Evolutionary conservation across 1,139 yeast genomes (phyloP), one percentile per base, ranked within the genome.

Genomic region (Spathaspora sp.): DNA sequence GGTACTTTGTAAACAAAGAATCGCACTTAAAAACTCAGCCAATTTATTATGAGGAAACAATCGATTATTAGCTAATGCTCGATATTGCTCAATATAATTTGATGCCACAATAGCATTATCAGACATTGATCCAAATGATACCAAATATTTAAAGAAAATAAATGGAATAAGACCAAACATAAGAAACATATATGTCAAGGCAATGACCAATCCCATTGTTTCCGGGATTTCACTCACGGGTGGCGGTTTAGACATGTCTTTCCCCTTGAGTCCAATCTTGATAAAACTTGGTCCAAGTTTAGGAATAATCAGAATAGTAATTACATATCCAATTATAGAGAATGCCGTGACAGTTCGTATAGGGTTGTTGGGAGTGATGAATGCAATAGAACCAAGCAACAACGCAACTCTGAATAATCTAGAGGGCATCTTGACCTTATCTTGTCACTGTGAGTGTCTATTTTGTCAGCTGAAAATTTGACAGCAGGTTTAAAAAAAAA

Each of bases 141-240:
- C 88, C 55, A 89, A 70, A 61, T 85, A 88, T 61, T 86, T 86
- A 74, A 84, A 84, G 61, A 93, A 93, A 59, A 91, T 74, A 63
- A 91, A 89, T 13, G 99, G 99, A 45, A 93, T 88, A 63, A 89
- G 84, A 51, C 86, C 76, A 59, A 89, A 80, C 90, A 93, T 86
- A 42, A 86, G 67, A 56, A 90, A 82, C 51, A 93, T 65, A 60
- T 90, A 91, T 0, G 91, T 84, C 2, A 87, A 75, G 0, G 97
- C 95, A 7, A 90, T 80, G 0, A 91, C 86, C 1, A 89, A 84
- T 2, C 99, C 99, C 76, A 91, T 85, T 0, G 95, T 80, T 65
- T 93, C 99, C 1, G 99, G 95, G 11, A 91, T 76, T 42, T 63
- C 68, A 10, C 47, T 47, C 6, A 82, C 73, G 0, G 95, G 95